Conservation (phyloP, 805 yeast species). For the Clavispora phyllophila region DNA sequence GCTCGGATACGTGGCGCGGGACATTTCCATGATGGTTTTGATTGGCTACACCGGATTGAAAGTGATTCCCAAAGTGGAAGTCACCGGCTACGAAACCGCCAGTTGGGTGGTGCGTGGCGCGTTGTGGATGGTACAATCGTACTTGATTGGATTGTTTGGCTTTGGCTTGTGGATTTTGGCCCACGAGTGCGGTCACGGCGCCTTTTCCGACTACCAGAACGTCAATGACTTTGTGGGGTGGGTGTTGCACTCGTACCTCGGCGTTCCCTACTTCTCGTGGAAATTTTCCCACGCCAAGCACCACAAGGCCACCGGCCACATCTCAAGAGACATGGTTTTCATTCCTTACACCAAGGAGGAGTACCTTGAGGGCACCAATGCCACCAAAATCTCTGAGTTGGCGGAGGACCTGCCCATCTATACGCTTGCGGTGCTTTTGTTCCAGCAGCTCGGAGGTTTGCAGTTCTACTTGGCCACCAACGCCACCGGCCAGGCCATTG, state of each 20-base stretch:
- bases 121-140: slow-evolving; percentile 38
- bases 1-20: slow-evolving; percentile 49
- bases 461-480: slow-evolving; percentile 46
- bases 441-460: slow-evolving; percentile 57
- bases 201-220: slow-evolving; percentile 49
- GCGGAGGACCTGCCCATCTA: slow-evolving; percentile 53
- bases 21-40: slow-evolving; percentile 39
- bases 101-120: slow-evolving; percentile 30
- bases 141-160: slow-evolving; percentile 44
- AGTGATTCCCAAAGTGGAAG: slow-evolving; percentile 42
- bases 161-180: slow-evolving; percentile 61
- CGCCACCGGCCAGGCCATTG: slow-evolving; percentile 51
- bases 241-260: slow-evolving; percentile 52
- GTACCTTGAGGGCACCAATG: slow-evolving; percentile 27
- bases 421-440: slow-evolving; percentile 37
- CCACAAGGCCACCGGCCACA: slow-evolving; percentile 60
- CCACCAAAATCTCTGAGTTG: slow-evolving; percentile 37
- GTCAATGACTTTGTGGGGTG: slow-evolving; percentile 57
- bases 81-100: slow-evolving; percentile 22
- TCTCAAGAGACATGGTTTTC: slow-evolving; percentile 57
- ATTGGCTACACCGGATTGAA: slow-evolving; percentile 41
- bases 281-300: slow-evolving; percentile 56
- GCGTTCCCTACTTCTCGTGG: slow-evolving; percentile 63
- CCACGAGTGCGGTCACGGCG: slow-evolving; percentile 63
- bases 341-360: slow-evolving; percentile 50